Percentiles rank a stretch among this genome's conserved stretches.
Conservation (phyloP, 768 basidiomycete genomes). For the Arthromyces matolae region DNA sequence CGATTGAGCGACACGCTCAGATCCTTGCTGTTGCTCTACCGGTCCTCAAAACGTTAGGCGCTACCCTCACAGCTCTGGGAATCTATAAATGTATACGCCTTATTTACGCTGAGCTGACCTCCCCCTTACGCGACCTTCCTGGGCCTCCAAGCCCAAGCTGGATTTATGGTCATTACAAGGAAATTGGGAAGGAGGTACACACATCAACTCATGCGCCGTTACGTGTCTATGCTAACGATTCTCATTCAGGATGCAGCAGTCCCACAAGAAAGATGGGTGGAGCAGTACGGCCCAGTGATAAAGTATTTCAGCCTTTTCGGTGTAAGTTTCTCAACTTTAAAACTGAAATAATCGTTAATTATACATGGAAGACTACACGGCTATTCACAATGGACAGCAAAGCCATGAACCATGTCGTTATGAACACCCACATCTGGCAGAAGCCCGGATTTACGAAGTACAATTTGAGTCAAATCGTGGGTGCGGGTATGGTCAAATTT, state of each 20-base stretch:
- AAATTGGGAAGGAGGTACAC: conserved; percentile 7
- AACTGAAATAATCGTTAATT: too few relatives aligned
- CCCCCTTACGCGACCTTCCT: conserved; percentile 44
- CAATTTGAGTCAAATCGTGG: conserved; percentile 40
- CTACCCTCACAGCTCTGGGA: conserved; percentile 22
- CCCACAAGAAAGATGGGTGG: conserved; percentile 14
- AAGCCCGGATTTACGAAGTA: conserved; percentile 44
- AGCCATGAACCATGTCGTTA: conserved; percentile 61
- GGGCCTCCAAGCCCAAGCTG: conserved; percentile 45
- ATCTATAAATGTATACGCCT: conserved; percentile 30
- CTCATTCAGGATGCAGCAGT: conserved; percentile 35
- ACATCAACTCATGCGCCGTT: too few relatives aligned
- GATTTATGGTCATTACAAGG: conserved; percentile 46
- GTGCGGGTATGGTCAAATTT: conserved; percentile 31
- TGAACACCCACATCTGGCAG: conserved; percentile 50
- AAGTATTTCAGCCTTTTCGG: conserved; percentile 30
- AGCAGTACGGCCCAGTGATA: conserved; percentile 12
- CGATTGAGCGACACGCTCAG: too few relatives aligned
- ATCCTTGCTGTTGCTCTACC: too few relatives aligned
- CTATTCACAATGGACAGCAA: conserved; percentile 23
- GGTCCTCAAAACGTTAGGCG: conserved; percentile 10
- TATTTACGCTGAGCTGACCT: conserved; percentile 32
- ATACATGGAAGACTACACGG: conserved; percentile 1
- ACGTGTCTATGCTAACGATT: not conserved
- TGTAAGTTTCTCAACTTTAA: conserved; percentile 28